These are phyloP conservation scores for Fraxinus dipetala DNA, from an alignment of 305 asterid species.

Conservation along the genomic window DNA sequence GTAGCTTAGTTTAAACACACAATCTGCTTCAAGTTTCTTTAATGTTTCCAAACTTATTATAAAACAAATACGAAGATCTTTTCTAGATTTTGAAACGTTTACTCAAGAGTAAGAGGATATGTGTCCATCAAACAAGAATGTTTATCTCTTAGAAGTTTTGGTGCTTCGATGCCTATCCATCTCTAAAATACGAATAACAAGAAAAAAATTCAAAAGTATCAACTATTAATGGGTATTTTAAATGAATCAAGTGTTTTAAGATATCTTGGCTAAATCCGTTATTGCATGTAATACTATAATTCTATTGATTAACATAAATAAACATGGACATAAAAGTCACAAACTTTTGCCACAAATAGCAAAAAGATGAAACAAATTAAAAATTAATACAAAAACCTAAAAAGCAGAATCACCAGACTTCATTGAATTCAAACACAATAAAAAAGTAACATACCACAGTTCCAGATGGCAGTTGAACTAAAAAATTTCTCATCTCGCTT, in stretches of 20 bases:
- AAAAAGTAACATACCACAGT: slow-evolving; percentile 48
- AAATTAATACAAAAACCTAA: neutral
- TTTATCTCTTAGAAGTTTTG: neutral
- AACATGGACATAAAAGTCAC: neutral
- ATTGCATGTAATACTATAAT: neutral
- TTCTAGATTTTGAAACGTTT: neutral
- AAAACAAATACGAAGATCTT: neutral
- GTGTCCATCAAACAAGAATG: neutral
- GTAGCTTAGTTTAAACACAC: neutral
- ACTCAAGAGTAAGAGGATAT: neutral
- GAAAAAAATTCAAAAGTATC: neutral
- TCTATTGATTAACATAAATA: neutral
- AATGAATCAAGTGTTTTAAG: slow-evolving; percentile 8
- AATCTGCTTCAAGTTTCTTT: neutral
- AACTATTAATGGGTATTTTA: neutral
- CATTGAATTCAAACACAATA: slow-evolving; percentile 6
- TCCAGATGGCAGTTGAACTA: slow-evolving; percentile 49
- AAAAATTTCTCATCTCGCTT: slow-evolving; percentile 54
- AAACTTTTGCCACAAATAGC: neutral
- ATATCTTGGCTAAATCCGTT: neutral
- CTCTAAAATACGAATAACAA: neutral
- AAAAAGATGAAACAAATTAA: slow-evolving; percentile 9
- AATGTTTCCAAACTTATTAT: neutral
- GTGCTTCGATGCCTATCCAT: neutral
- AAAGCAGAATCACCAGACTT: neutral